These are phyloP conservation scores for Linum trigynum DNA, from an alignment of 345 rosid species.

Conservation along the genomic window DNA sequence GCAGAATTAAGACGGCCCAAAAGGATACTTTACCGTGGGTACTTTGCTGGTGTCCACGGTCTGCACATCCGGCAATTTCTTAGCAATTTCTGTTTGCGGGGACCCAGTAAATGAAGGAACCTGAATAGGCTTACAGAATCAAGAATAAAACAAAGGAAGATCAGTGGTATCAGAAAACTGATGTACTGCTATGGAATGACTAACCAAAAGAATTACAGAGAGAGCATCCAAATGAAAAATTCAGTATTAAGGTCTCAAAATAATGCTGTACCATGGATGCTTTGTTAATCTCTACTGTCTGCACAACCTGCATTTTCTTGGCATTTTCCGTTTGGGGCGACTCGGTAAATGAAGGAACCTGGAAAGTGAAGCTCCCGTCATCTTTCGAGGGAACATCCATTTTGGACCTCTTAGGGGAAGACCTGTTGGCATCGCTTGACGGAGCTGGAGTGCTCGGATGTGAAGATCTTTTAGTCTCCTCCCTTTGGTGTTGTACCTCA, in stretches of 20 bases:
- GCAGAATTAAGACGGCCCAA: neutral
- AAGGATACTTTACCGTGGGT: constrained; percentile 31
- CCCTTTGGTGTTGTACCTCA: constrained; percentile 21
- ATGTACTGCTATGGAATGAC: neutral
- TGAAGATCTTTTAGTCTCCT: constrained; percentile 24
- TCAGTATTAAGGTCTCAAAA: neutral
- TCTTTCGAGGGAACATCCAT: constrained; percentile 35
- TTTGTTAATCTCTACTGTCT: constrained; percentile 24
- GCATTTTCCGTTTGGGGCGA: constrained; percentile 15
- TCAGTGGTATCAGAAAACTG: neutral
- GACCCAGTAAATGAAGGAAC: constrained; percentile 24
- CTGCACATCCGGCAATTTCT: constrained; percentile 34
- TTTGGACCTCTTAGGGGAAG: constrained; percentile 28
- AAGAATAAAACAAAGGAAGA: too few relatives aligned
- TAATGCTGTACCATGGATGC: neutral
- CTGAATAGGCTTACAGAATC: constrained; percentile 21
- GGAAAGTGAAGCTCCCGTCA: constrained; percentile 44
- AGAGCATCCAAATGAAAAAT: neutral
- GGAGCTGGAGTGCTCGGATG: constrained; percentile 23
- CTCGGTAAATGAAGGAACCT: constrained; percentile 28
- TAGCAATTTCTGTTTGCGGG: constrained; percentile 16
- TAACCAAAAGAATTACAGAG: neutral
- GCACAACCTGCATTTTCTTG: constrained; percentile 34
- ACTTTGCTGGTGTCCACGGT: constrained; percentile 25
- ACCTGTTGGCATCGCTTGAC: constrained; percentile 14